Evolutionary conservation across 805 yeast genomes (phyloP), one percentile per base, ranked within the genome.

Genomic region (Sporopachydermia quercuum): DNA sequence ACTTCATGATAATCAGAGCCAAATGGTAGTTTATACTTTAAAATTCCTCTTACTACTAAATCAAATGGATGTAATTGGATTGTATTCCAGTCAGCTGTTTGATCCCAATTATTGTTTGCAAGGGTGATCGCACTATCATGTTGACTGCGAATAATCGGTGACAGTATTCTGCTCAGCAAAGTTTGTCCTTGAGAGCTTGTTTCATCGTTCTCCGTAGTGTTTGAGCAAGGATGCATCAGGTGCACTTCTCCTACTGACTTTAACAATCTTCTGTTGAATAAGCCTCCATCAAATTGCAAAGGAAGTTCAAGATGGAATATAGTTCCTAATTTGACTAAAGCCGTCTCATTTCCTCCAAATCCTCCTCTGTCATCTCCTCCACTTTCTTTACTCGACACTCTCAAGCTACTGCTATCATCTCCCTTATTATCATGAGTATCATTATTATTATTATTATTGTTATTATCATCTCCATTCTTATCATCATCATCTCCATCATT

Each of bases 41-140:
- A 66, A 16, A 78, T 75, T 1, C 97, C 97, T 38, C 94, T 65
- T 3, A 89, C 66, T 15, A 85, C 80, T 47, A 89, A 62, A 44
- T 85, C 95, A 55, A 87, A 89, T 8, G 94, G 94, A 52, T 82
- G 72, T 44, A 74, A 71, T 6, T 79, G 74, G 8, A 89, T 72
- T 8, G 65, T 63, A 39, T 72, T 70, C 97, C 97, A 8, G 6
- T 18, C 23, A 3, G 42, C 42, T 4, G 38, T 23, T 38, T 13
- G 40, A 37, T 8, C 37, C n/a, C n/a, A n/a, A n/a, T n/a, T n/a
- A n/a, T n/a, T n/a, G n/a, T n/a, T n/a, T n/a, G n/a, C n/a, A n/a
- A n/a, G n/a, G n/a, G n/a, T n/a, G n/a, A n/a, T n/a, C n/a, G n/a
- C n/a, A n/a, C n/a, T n/a, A n/a, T n/a, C n/a, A n/a, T n/a, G n/a